phyloP scores from a whole-genome alignment of 495 filamentous ascomycete species.

The Geopyxis carbonaria region DNA sequence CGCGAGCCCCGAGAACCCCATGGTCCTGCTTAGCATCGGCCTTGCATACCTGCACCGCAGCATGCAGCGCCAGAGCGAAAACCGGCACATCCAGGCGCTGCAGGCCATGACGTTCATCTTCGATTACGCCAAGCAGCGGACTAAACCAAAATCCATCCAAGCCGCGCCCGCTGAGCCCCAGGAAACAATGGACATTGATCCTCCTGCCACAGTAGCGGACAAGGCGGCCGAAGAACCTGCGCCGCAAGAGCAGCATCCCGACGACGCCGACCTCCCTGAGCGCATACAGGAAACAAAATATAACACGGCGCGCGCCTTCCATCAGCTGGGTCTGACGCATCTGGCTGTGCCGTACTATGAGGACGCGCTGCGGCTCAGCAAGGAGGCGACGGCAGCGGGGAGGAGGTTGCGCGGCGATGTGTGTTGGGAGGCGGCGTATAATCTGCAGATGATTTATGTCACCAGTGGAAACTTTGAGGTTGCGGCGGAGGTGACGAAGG shows the following conservation, averaged over 20 bases:
- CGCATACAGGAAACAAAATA: slow-evolving; percentile 63
- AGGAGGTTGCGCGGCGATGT: slow-evolving; percentile 37
- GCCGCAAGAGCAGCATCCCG: slow-evolving; percentile 1
- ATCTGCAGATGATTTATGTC: slow-evolving; percentile 52
- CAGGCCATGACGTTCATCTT: slow-evolving; percentile 71
- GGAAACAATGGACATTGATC: background rate
- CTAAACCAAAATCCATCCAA: too few species aligned
- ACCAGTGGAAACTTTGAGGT: slow-evolving; percentile 40
- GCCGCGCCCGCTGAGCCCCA: background rate
- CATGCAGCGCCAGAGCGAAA: slow-evolving; percentile 74
- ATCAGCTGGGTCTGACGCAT: slow-evolving; percentile 56
- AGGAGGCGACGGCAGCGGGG: slow-evolving; percentile 15
- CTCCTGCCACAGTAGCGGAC: background rate
- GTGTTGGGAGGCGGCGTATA: slow-evolving; percentile 56
- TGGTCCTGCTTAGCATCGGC: slow-evolving; percentile 54
- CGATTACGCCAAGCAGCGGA: slow-evolving; percentile 49
- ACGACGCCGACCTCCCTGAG: slow-evolving; percentile 1
- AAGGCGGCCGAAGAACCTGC: background rate
- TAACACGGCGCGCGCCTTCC: slow-evolving; percentile 68
- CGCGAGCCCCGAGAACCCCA: slow-evolving; percentile 55
- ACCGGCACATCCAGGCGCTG: slow-evolving; percentile 67
- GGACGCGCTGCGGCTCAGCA: slow-evolving; percentile 29
- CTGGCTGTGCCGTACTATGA: slow-evolving; percentile 63
- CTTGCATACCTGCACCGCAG: slow-evolving; percentile 70
- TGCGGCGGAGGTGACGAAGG: slow-evolving; percentile 41